Base-by-base conservation (phyloP, 75 land plant genomes). In the Picea glauca region DNA sequence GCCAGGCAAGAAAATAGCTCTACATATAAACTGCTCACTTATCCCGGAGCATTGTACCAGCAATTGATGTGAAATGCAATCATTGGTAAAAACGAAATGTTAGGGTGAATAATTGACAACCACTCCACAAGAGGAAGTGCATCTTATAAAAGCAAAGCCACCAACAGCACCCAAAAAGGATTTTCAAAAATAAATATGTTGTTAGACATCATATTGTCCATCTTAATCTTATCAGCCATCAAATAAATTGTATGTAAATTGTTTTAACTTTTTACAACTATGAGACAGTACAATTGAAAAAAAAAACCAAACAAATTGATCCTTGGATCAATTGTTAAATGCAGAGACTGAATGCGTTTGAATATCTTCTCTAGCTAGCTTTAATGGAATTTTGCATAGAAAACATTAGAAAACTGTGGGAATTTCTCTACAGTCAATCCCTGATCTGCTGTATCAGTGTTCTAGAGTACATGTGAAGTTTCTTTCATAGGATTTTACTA, bases 251-350 rank as follows among this genome's bases (percentile, higher is more conserved):
- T 40, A 17, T 46, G 56, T 50, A 68, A 1, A 20, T 17, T 68
- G 46, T 68, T 70, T 70, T 70, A 11, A 70, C 50, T 68, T 70
- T 70, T 70, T n/a, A 70, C 50, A 40, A 40, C 11, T 11, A 70
- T 70, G 74, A 43, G 54, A 20, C 56, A 2, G 1, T 3, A 40
- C 5, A 40, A 20, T 43, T 50, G 56, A 50, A 40, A n/a, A 70
- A 43, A 9, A 40, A 70, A 26, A 26, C 26, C 26, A 26, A 26
- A 26, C 23, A 18, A 67, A 70, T 43, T 43, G n/a, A 70, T 70
- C 54, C 43, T n/a, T 20, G 26, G 54, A 0, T 2, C 18, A 3
- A 17, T 70, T 70, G 13, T 46, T 2, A 4, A 20, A 70, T n/a
- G 2, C 13, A 14, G 43, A 43, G 26, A 43, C 23, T 70, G 14